Evolutionary conservation across 306 rosid genomes (phyloP), one percentile per base, ranked within the genome.

Genomic region (Albizia julibrissin): DNA sequence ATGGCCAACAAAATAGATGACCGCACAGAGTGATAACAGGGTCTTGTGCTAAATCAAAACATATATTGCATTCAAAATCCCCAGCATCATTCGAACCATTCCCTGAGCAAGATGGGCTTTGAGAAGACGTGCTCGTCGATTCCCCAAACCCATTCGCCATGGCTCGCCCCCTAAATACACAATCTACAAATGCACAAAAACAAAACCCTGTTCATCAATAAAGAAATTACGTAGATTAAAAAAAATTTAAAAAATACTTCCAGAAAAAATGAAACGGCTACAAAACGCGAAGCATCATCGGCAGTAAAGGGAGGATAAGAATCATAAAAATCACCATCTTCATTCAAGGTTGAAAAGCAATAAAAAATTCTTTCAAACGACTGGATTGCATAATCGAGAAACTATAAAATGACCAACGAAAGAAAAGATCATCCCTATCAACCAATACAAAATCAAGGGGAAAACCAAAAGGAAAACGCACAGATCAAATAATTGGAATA

Each of bases 1-100:
- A 95, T 3, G 99, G 98, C 99, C 98, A 95, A 83, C 98, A 95
- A 79, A 84, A 95, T 42, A 95, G 87, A 66, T 95, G 99, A 31
- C 99, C 99, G 22, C 99, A 95, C 4, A 92, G 91, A 19, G 99
- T 93, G 47, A 95, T 89, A 65, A 93, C 92, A 0, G 99, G 98
- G 12, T 95, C 98, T 64, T 93, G 97, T 3, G 98, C 98, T 81
- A 95, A 80, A 54, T 95, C 99, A 9, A 95, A 91, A 88, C 99
- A 95, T 40, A 95, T 93, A 84, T 95, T 95, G 90, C 99, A 95
- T 79, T 95, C 98, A 12, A 95, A 95, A 86, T 93, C 94, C 8
- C 94, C 98, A 0, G 89, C 87, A 12, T 95, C 97, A 72, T 89
- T 91, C 19, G 82, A 69, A 76, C 78, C 83, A 43, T 74, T 87